Base-by-base conservation (phyloP, 495 filamentous ascomycete species). In the Cenococcum geophilum region DNA sequence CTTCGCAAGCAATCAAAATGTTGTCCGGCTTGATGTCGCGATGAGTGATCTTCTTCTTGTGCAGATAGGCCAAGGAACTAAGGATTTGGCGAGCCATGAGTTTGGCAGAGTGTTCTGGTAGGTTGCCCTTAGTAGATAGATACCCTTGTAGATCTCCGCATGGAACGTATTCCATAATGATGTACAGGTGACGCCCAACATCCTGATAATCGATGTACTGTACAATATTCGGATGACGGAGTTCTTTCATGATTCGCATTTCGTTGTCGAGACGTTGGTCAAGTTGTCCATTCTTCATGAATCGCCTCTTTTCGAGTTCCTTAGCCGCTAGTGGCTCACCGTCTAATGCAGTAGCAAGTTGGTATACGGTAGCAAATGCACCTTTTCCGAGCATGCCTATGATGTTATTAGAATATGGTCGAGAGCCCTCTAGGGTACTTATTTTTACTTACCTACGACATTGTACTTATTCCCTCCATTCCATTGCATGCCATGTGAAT, bases 1-100 rank as follows among this genome's bases (percentile, higher is more conserved):
- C 79, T 1, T 81, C 67, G 1, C 81, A 86, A 8, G 81, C 75
- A 62, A 97, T 87, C 25, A 98, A 77, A 60, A 98, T 96, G 69
- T 98, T 98, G 74, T 97, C 95, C 0, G 93, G 93, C 72, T 98
- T 98, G 68, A 98, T 89, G 73, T 98, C 93, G 4, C 93, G 87
- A 75, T 98, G 93, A 0, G 92, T 96, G 65, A 98, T 96, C 52
- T 84, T 87, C 65, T 83, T 85, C 36, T 80, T 74, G 68, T 98
- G 93, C 11, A 97, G 78, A 71, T 98, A 96, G n/a, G 82, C 83
- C 14, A 98, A 76, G 8, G 91, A 92, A 54, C 83, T 79, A 10
- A 97, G 72, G 18, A 97, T 78, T 71, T 98, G 93, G 1, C 75
- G 74, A 5, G 90, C 80, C 66, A 96, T 88, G 4, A 75, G 77